A percentile compares a stretch with the other conserved stretches of the same genome.
phyloP scores from a whole-genome alignment of 371 early-diverging fungal species.

The Rhizopus sp. region DNA sequence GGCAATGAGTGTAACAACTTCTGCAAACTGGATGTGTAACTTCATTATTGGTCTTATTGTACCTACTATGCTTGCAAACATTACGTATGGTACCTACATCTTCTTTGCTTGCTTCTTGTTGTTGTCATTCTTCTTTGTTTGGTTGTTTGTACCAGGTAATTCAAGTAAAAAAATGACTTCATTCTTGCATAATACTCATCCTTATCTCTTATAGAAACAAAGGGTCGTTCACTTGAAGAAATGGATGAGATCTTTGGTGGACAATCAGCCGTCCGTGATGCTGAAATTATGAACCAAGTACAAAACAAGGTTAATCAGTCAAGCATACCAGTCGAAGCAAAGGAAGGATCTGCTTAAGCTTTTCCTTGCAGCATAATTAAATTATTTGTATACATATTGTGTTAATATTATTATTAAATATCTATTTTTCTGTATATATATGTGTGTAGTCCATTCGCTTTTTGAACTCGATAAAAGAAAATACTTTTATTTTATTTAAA shows the following conservation, averaged over 20 bases:
- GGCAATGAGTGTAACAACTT: slow-evolving; percentile 82
- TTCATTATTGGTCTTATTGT: slow-evolving; percentile 65
- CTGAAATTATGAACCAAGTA: slow-evolving; percentile 28
- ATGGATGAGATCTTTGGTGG: slow-evolving; percentile 56
- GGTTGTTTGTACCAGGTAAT: slow-evolving; percentile 35
- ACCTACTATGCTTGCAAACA: slow-evolving; percentile 60
- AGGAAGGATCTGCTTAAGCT: not conserved
- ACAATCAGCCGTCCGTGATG: slow-evolving; percentile 26
- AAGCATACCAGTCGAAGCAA: not conserved
- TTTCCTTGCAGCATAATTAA: not conserved
- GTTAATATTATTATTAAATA: too few species aligned
- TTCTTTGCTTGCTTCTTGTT: slow-evolving; percentile 55
- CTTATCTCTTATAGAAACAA: slow-evolving; percentile 39
- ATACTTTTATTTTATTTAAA: slow-evolving; percentile 14
- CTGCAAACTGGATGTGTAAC: slow-evolving; percentile 90
- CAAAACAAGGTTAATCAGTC: slow-evolving; percentile 15
- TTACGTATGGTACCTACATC: slow-evolving; percentile 61
- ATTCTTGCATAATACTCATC: not conserved
- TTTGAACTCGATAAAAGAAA: not conserved
- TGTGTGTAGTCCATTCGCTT: too few species aligned
- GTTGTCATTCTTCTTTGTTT: slow-evolving; percentile 36
- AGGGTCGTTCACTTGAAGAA: slow-evolving; percentile 52
- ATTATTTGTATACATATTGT: too few species aligned
- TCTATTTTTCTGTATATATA: not conserved
- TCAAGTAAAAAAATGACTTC: not conserved